Evolutionary conservation across 495 filamentous ascomycete genomes (phyloP), one percentile per base, ranked within the genome.

Genomic region (Lasiosphaeria miniovina): DNA sequence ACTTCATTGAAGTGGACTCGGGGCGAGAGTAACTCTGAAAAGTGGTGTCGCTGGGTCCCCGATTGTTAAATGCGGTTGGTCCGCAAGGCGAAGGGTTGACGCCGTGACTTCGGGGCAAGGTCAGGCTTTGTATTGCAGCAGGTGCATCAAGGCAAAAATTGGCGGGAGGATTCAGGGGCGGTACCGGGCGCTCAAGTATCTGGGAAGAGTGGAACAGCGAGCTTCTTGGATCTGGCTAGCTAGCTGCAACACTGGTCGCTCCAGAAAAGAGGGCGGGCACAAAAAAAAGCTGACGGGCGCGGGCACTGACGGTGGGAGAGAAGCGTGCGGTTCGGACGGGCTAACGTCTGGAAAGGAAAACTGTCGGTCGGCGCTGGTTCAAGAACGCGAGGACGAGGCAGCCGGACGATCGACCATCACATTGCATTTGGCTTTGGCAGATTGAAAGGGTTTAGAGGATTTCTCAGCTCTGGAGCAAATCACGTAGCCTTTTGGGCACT

Each of bases 1-100:
- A 80, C 75, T 81, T 82, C 81, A 84, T 82, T 81, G 70, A 65
- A 63, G 61, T 63, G 58, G 58, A 61, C 55, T 67, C 52, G 52
- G 61, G 45, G 51, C 58, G 50, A 59, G 48, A 55, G 12, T 46
- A 56, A 12, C 43, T 11, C 9, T 51, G 59, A 67, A 61, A 63
- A 52, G 43, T 32, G 40, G 60, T 63, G 46, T 48, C 58, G 12
- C 51, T 45, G 49, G 61, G 54, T 59, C 61, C 49, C 66, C 43
- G 56, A 69, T 68, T 65, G 61, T 66, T 62, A 57, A 62, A 60
- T 70, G 63, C 68, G 61, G 62, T 58, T 61, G 60, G 60, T 55
- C 56, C 58, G 58, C 61, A 61, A 65, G 57, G 54, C 8, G 46
- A 58, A 62, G 55, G 24, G 52, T 53, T 52, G 49, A 51, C 57